Evolutionary conservation across 2,329 filamentous ascomycete genomes (phyloP).

Genomic region (Venturia carpophila): DNA sequence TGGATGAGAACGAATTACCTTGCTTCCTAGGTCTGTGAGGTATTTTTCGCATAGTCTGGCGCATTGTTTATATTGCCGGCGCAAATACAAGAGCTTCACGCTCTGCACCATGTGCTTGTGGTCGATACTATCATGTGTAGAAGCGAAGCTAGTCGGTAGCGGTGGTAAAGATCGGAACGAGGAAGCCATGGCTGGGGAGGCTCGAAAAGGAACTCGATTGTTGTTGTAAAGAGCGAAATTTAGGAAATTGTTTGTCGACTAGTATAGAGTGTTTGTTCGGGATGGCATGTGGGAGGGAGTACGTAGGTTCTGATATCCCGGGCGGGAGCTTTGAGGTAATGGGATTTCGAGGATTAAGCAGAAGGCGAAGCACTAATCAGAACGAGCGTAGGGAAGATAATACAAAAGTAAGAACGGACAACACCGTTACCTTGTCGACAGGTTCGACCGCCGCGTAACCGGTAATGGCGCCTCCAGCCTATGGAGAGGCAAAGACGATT

Average conservation of each 20-base stretch:
- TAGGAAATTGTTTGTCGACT: neutral
- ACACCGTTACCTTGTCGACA: neutral
- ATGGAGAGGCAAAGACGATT: neutral
- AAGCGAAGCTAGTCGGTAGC: conserved; percentile 1
- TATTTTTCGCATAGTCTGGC: conserved; percentile 26
- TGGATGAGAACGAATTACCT: neutral
- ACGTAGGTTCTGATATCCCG: neutral
- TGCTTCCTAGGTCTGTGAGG: conserved; percentile 21
- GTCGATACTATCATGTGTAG: neutral
- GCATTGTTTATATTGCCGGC: conserved; percentile 32
- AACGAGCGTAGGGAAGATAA: too few relatives aligned
- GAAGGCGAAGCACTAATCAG: neutral
- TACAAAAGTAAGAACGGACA: neutral
- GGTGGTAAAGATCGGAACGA: neutral
- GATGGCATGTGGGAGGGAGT: too few relatives aligned
- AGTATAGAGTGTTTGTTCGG: neutral
- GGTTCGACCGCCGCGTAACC: neutral
- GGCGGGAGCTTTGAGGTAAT: neutral
- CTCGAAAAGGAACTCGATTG: neutral
- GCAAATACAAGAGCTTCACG: conserved; percentile 29
- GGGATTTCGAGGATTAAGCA: neutral
- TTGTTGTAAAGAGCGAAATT: neutral
- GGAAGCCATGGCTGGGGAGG: neutral
- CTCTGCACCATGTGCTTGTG: conserved; percentile 8
- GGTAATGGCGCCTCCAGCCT: neutral